A percentile compares a stretch with the other conserved stretches of the same genome.
phyloP scores from a whole-genome alignment of 495 filamentous ascomycete species.

The Opeltia flavorubescens region DNA sequence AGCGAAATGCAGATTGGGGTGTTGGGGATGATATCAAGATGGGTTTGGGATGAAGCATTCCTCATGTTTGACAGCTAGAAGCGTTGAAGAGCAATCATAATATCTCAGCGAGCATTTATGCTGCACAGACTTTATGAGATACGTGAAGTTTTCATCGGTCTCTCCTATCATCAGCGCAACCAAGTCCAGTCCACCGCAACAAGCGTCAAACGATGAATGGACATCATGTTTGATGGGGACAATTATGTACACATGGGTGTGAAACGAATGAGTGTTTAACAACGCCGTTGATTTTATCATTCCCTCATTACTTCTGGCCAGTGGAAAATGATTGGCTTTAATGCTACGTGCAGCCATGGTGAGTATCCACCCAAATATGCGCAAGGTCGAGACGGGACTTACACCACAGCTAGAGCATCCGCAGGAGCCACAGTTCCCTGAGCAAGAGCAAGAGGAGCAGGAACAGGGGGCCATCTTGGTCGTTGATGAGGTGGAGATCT shows the following conservation, averaged over 20 bases:
- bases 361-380: neutral
- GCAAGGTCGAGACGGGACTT: neutral
- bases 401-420: conserved; percentile 14
- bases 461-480: conserved; percentile 10
- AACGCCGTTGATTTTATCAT: neutral
- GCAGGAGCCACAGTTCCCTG: conserved; percentile 5
- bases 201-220: too few species aligned
- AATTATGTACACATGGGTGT: neutral
- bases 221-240: neutral
- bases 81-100: too few species aligned
- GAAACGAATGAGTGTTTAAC: neutral
- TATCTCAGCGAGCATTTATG: too few species aligned
- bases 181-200: too few species aligned
- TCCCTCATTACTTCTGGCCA: neutral
- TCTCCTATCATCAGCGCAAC: too few species aligned
- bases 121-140: too few species aligned
- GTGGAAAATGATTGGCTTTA: neutral
- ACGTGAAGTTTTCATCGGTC: too few species aligned
- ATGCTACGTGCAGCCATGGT: neutral
- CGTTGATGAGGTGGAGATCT: neutral
- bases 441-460: conserved; percentile 1
- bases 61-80: too few species aligned
- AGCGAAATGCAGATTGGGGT: conserved; percentile 30
- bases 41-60: conserved; percentile 40
- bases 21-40: conserved; percentile 38